Conservation (phyloP, 139 green algal genomes). For the Closterium sp. region DNA sequence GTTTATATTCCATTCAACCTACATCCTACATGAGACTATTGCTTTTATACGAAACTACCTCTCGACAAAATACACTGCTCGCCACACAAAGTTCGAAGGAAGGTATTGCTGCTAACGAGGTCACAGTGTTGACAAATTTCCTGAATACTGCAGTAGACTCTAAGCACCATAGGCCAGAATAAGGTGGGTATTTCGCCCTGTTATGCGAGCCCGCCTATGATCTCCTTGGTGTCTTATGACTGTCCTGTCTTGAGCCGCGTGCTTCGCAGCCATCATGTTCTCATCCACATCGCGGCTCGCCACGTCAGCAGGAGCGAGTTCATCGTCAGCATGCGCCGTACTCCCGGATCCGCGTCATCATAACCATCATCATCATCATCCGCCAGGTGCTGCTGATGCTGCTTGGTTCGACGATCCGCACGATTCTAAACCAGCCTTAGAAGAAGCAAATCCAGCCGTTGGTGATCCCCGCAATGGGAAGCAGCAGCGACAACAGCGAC, state of each 20-base stretch:
- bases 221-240: neutral
- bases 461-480: too few species aligned
- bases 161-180: too few species aligned
- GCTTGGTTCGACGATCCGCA: neutral
- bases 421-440: neutral
- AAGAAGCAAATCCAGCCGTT: neutral
- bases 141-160: too few species aligned
- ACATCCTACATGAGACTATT: too few species aligned
- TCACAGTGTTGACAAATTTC: too few species aligned
- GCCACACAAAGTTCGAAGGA: neutral
- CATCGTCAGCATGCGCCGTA: neutral
- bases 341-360: neutral
- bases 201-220: neutral
- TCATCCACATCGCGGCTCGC: neutral
- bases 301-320: neutral
- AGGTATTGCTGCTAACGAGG: neutral
- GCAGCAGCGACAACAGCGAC: too few species aligned
- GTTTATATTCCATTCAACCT: too few species aligned
- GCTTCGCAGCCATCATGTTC: neutral
- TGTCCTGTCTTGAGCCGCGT: neutral
- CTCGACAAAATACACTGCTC: neutral
- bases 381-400: neutral
- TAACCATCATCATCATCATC: neutral
- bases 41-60: too few species aligned
- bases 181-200: too few species aligned